A percentile compares a stretch with the other conserved stretches of the same genome.
Conservation (phyloP, 2,329 filamentous ascomycete species). For the Stachybotrys chartarum region DNA sequence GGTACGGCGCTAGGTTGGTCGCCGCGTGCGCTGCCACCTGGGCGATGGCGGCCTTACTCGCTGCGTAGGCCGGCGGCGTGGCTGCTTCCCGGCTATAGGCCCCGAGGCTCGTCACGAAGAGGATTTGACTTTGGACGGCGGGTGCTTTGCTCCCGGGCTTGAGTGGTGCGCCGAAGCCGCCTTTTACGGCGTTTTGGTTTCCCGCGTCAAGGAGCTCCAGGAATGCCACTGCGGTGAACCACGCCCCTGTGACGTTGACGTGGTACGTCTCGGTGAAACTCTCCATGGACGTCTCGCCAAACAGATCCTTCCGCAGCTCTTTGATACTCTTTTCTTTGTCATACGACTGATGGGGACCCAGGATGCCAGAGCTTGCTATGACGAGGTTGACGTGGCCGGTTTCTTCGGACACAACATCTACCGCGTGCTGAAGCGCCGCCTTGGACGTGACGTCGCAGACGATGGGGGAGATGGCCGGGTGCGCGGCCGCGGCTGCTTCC, state of each 20-base stretch:
- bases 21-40: slow-evolving; percentile 66
- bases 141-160: slow-evolving; percentile 30
- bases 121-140: slow-evolving; percentile 41
- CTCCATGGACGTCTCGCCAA: slow-evolving; percentile 47
- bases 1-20: slow-evolving; percentile 53
- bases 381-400: slow-evolving; percentile 60
- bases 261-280: slow-evolving; percentile 58
- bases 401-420: slow-evolving; percentile 44
- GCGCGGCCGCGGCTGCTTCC: slow-evolving; percentile 33
- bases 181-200: slow-evolving; percentile 38
- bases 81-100: slow-evolving; percentile 62
- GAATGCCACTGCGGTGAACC: slow-evolving; percentile 64
- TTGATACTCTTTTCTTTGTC: slow-evolving; percentile 18
- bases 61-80: slow-evolving; percentile 67
- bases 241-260: slow-evolving; percentile 62
- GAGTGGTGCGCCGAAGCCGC: neutral
- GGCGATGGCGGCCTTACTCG: slow-evolving; percentile 65
- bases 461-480: slow-evolving; percentile 29
- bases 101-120: slow-evolving; percentile 65
- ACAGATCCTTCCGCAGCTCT: slow-evolving; percentile 29
- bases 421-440: slow-evolving; percentile 49
- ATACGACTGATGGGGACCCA: slow-evolving; percentile 33
- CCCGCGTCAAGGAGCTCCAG: slow-evolving; percentile 57
- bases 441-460: slow-evolving; percentile 39
- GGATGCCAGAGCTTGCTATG: slow-evolving; percentile 59